Base-by-base conservation (phyloP, 2,329 filamentous ascomycete genomes). In the Trichoderma sp. region DNA sequence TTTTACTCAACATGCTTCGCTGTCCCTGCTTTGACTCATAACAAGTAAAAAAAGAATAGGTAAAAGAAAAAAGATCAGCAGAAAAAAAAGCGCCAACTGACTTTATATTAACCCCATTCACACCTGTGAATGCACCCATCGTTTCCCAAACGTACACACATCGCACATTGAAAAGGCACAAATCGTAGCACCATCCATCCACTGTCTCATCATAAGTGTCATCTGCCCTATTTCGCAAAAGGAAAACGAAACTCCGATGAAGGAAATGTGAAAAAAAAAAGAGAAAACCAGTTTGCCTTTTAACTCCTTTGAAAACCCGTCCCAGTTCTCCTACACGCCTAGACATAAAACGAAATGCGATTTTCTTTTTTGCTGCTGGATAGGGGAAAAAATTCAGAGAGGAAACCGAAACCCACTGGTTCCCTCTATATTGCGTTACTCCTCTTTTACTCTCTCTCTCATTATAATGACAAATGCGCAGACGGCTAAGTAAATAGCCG, bases 171-270 rank as follows among this genome's bases (percentile, higher is more conserved):
- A 26, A 36, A 32, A 32, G 6, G 4, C 26, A 24, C 51, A 65
- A n/a, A 24, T 32, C 39, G 32, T 34, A 28, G n/a, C 26, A 51
- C 26, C 26, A 64, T 66, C 26, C 26, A 64, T 66, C 30, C 63
- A 43, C 43, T n/a, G n/a, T 51, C 47, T 56, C n/a, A 66, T 66
- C 63, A 66, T 36, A 18, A 18, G 47, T 66, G 30, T 66, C 63
- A 66, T 66, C 47, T 56, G 43, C 30, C 47, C 47, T 26, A 26
- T 43, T 26, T 18, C 57, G 28, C 15, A 62, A 26, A 36, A 39
- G 14, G 36, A 61, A 24, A 36, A 36, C 34, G 18, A 62, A 63
- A 63, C 34, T n/a, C 34, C n/a, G 11, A 21, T 3, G 43, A 51
- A 21, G 9, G 9, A 34, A 21, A 47, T 30, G 21, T 34, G 11